A percentile compares a stretch with the other conserved stretches of the same genome.
Conservation (phyloP, 352 stramenopile species). For the Globisporangium iwayamae region DNA sequence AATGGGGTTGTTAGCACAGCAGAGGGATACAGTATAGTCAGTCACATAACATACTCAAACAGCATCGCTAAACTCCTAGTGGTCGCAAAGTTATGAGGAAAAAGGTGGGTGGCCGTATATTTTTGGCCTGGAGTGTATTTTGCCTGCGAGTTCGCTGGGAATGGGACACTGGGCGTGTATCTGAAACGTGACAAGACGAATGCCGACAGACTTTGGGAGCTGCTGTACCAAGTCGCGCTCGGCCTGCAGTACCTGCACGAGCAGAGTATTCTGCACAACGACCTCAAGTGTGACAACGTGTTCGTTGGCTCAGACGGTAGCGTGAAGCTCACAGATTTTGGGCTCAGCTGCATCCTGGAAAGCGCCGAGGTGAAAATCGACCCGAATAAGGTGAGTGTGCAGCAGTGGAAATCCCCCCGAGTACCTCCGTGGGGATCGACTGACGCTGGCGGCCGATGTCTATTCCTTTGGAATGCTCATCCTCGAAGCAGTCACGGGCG, state of each 20-base stretch:
- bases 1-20: no score
- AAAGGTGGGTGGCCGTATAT: no score
- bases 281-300: slow-evolving; percentile 10
- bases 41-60: no score
- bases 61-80: no score
- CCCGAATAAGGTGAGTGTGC: not conserved
- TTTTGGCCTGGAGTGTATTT: no score
- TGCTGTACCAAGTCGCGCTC: slow-evolving; percentile 14
- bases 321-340: slow-evolving; percentile 27
- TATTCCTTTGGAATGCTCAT: slow-evolving; percentile 27
- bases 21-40: no score
- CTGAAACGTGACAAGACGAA: not conserved
- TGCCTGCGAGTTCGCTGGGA: slow-evolving; percentile 12
- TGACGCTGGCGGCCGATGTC: slow-evolving; percentile 18
- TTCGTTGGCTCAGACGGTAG: slow-evolving; percentile 36
- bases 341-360: slow-evolving; percentile 13
- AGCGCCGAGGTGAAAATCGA: slow-evolving; percentile 3
- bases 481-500: slow-evolving; percentile 15
- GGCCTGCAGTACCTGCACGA: slow-evolving; percentile 9
- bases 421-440: not conserved
- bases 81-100: no score
- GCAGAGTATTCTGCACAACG: slow-evolving; percentile 7
- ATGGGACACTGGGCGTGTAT: slow-evolving; percentile 1
- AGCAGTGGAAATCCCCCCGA: slow-evolving; percentile 20
- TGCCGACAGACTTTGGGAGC: not conserved